Percentiles rank a stretch among this genome's conserved stretches.
Conservation (phyloP, 75 land plant genomes). For the Picea sitchensis region DNA sequence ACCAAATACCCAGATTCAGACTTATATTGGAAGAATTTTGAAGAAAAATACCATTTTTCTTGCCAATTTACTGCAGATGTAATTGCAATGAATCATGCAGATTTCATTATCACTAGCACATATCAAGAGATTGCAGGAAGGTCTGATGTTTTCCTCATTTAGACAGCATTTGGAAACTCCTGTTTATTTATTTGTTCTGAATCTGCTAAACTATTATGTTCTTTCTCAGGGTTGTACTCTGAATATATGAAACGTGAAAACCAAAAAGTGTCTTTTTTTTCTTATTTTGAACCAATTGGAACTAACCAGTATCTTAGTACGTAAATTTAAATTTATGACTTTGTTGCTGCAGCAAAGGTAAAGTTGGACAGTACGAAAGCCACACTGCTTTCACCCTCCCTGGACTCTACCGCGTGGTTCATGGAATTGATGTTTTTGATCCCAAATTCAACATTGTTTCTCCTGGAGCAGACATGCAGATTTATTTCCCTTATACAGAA, state of each 20-base stretch:
- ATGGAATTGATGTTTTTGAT: constrained; percentile 75
- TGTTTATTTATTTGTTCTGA: not conserved
- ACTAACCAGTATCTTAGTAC: not conserved
- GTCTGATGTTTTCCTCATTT: constrained; percentile 13
- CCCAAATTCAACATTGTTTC: constrained; percentile 82
- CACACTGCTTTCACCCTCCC: constrained; percentile 68
- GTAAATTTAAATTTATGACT: not conserved
- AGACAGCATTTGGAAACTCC: not conserved
- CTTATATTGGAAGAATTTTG: constrained; percentile 68
- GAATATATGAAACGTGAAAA: no score
- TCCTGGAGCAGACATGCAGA: constrained; percentile 59
- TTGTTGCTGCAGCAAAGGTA: constrained; percentile 46
- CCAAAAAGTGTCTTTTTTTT: no score
- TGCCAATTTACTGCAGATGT: constrained; percentile 82
- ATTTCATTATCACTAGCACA: constrained; percentile 80
- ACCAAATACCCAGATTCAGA: constrained; percentile 83
- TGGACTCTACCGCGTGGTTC: constrained; percentile 61
- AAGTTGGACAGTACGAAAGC: constrained; percentile 69
- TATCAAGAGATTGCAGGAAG: constrained; percentile 85
- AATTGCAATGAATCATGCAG: constrained; percentile 77
- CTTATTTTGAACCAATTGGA: not conserved
- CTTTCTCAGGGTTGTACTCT: no score
- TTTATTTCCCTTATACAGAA: constrained; percentile 64
- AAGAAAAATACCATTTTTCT: constrained; percentile 75
- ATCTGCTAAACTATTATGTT: not conserved